Conservation (phyloP, 805 yeast species). For the Yarrowia bubula region DNA sequence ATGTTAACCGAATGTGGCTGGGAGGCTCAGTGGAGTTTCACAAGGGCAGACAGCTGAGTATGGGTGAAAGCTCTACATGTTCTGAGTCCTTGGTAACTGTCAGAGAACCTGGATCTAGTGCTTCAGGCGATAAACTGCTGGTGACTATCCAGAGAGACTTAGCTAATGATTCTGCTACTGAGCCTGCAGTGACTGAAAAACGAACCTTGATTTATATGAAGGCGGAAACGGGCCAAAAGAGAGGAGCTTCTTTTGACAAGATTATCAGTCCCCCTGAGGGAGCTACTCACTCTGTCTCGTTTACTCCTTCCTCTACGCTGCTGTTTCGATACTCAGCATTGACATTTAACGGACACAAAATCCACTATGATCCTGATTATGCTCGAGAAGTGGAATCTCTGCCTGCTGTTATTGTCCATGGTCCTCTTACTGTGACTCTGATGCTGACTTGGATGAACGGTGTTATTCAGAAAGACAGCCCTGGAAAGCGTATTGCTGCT, state of each 20-base stretch:
- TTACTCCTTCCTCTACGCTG: constrained; percentile 45
- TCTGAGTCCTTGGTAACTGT: constrained; percentile 48
- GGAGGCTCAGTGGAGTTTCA: constrained; percentile 58
- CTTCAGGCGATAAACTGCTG: constrained; percentile 40
- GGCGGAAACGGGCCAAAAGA: constrained; percentile 32
- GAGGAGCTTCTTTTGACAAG: constrained; percentile 31
- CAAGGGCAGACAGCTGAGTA: constrained; percentile 36
- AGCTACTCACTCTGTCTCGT: constrained; percentile 28
- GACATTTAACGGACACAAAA: constrained; percentile 78
- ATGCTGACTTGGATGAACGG: constrained; percentile 51
- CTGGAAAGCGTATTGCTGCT: constrained; percentile 33
- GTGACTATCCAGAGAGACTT: constrained; percentile 59
- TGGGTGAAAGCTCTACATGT: constrained; percentile 48
- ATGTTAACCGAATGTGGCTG: constrained; percentile 71
- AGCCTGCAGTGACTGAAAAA: constrained; percentile 46
- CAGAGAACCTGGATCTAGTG: constrained; percentile 27
- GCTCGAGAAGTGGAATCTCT: constrained; percentile 56
- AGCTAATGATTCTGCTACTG: constrained; percentile 30
- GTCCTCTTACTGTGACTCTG: constrained; percentile 70
- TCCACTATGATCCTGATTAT: constrained; percentile 68
- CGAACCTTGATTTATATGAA: constrained; percentile 64
- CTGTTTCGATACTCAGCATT: constrained; percentile 68
- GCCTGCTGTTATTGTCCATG: constrained; percentile 66
- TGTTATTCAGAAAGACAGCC: constrained; percentile 28
- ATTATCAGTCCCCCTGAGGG: constrained; percentile 28